A percentile compares a stretch with the other conserved stretches of the same genome.
Evolutionary conservation across 2,329 filamentous ascomycete species (phyloP).

Genomic region (Fusarium sp.): DNA sequence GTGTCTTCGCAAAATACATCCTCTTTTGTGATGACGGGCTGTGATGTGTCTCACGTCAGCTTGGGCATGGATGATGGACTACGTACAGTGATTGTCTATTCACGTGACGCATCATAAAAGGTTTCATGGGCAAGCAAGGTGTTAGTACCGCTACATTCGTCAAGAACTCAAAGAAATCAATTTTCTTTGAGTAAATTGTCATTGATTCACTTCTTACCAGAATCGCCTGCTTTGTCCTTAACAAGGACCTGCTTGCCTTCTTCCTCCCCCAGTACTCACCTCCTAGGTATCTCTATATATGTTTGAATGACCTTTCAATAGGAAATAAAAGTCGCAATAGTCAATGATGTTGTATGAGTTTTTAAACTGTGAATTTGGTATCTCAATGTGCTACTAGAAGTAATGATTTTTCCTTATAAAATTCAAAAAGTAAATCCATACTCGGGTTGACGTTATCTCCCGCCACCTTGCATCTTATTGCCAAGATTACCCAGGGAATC

Average conservation of each 20-base stretch:
- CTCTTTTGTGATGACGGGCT: conserved; percentile 2
- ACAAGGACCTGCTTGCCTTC: neutral
- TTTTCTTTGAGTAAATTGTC: neutral
- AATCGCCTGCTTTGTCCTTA: neutral
- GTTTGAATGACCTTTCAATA: neutral
- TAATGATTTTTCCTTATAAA: neutral
- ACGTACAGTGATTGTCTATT: neutral
- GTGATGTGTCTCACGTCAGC: conserved; percentile 6
- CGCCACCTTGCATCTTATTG: conserved; percentile 8
- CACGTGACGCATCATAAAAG: conserved; percentile 13
- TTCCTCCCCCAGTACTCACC: too few relatives aligned
- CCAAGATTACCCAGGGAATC: conserved; percentile 32
- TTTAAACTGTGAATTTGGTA: conserved; percentile 28
- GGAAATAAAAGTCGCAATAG: neutral
- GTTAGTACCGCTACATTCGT: neutral
- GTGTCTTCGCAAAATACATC: conserved; percentile 35
- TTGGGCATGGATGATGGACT: neutral
- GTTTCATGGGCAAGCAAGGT: neutral
- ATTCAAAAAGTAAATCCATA: conserved; percentile 10
- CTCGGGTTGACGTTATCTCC: conserved; percentile 9
- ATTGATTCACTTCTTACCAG: neutral
- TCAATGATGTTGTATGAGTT: neutral
- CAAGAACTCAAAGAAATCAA: neutral
- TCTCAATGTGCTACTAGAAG: conserved; percentile 14
- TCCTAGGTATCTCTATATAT: too few relatives aligned